Percentiles rank a stretch among this genome's conserved stretches.
These are phyloP conservation scores for Funneliformis caledonium DNA, from an alignment of 371 early-diverging fungal genomes.

Conservation along the genomic window DNA sequence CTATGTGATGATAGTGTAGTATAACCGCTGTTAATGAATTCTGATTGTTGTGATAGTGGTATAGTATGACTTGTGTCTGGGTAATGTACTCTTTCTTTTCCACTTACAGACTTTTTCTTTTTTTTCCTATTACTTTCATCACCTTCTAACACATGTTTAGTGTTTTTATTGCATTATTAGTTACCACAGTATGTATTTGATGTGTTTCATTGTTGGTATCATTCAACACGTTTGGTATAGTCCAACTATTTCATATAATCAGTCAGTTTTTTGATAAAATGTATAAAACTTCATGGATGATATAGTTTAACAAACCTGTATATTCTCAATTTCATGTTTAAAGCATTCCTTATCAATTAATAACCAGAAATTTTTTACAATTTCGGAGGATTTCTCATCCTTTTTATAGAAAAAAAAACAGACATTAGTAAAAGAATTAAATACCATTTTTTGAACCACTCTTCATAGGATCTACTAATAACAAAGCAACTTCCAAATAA, in stretches of 20 bases:
- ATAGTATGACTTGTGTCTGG: too few relatives aligned
- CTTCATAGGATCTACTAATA: background rate
- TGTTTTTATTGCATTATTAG: slow-evolving; percentile 27
- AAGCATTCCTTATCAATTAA: background rate
- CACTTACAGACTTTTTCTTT: background rate
- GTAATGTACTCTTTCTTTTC: too few relatives aligned
- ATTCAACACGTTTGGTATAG: slow-evolving; percentile 12
- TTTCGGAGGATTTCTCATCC: slow-evolving; percentile 17
- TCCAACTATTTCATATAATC: slow-evolving; percentile 9
- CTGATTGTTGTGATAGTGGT: too few relatives aligned
- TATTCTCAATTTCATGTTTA: slow-evolving; percentile 9
- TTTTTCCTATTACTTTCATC: background rate
- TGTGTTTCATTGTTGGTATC: slow-evolving; percentile 16
- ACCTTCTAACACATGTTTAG: background rate
- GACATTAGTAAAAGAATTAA: background rate
- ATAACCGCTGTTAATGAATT: too few relatives aligned
- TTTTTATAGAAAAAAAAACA: slow-evolving; percentile 9
- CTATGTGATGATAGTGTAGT: too few relatives aligned
- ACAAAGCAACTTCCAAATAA: slow-evolving; percentile 6
- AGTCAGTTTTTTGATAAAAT: slow-evolving; percentile 4
- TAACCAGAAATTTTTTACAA: slow-evolving; percentile 4
- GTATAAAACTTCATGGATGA: background rate
- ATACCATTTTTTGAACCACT: slow-evolving; percentile 2
- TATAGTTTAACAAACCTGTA: slow-evolving; percentile 23
- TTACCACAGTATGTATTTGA: slow-evolving; percentile 1